phyloP scores from a whole-genome alignment of 345 rosid genomes.

The Gossypium ekmanianum region DNA sequence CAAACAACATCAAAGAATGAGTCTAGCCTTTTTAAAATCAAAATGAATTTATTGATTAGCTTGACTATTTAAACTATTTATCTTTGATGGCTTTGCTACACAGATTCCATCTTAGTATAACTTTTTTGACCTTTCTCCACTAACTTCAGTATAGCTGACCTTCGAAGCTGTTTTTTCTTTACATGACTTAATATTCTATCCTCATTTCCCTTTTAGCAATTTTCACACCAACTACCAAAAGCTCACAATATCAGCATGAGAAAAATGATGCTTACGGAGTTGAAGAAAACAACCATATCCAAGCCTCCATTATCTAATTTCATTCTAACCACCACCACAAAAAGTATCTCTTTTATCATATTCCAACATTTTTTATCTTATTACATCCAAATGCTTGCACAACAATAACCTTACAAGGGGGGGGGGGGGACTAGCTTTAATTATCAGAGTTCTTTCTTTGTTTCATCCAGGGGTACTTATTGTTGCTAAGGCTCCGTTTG shows the following conservation, averaged over 20 bases:
- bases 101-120: background rate
- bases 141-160: too few relatives aligned
- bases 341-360: background rate
- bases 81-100: background rate
- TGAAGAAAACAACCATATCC: background rate
- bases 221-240: background rate
- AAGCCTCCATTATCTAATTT: background rate
- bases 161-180: background rate
- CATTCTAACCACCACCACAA: background rate
- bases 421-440: background rate
- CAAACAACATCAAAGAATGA: background rate
- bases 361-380: background rate
- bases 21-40: background rate
- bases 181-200: background rate
- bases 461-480: background rate
- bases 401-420: background rate
- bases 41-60: background rate
- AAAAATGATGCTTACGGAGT: background rate
- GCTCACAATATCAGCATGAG: background rate
- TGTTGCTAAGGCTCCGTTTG: background rate
- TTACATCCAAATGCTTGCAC: background rate
- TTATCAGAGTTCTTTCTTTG: background rate
- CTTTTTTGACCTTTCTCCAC: background rate
- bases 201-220: background rate
- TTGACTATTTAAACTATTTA: background rate